Evolutionary conservation across 2,329 filamentous ascomycete genomes (phyloP), one percentile per base, ranked within the genome.

Genomic region (Camptophora hylomeconis): DNA sequence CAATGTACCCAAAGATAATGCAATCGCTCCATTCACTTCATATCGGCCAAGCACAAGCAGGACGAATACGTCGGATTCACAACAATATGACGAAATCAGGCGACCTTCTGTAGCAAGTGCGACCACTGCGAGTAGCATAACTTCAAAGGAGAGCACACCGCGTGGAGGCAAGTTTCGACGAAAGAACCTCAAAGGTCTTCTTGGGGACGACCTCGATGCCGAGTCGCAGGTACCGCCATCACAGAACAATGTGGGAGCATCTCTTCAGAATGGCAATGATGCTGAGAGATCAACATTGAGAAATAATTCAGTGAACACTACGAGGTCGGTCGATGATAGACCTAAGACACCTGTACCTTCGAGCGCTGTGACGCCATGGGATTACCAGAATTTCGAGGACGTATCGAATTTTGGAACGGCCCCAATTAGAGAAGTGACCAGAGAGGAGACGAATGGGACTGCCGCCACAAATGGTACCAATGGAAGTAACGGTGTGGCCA

Each of bases 301-400:
- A 46, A 86, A 87, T 53, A 79, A 82, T 52, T 94, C 86, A 29
- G 73, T 89, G 48, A 70, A 77, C 45, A 76, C 75, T 40, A 65
- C 75, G 36, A 77, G 57, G 35, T 54, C 56, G 28, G 47, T 59
- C 22, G 56, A 57, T 16, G 41, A 47, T 6, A 36, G 45, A 23
- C 49, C 54, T 30, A 62, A 63, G 32, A 52, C 58, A 30, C 55
- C 86, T 39, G 67, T 66, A 24, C 92, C 86, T 30, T 73, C 72
- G 8, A 89, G 82, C 47, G 87, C 95, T 56, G 84, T 98, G 33
- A 89, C 92, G 20, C 89, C 89, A n/a, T 98, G 93, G 67, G 68
- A 92, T 38, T 95, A 89, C 51, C 89, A 95, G 56, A 82, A 89
- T 50, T 69, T 69, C 41, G 72, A 81, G 62, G 74, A 67, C 38